A percentile compares a stretch with the other conserved stretches of the same genome.
Evolutionary conservation across 2,329 filamentous ascomycete species (phyloP).

Genomic region (Chrysosporium queenslandicum): DNA sequence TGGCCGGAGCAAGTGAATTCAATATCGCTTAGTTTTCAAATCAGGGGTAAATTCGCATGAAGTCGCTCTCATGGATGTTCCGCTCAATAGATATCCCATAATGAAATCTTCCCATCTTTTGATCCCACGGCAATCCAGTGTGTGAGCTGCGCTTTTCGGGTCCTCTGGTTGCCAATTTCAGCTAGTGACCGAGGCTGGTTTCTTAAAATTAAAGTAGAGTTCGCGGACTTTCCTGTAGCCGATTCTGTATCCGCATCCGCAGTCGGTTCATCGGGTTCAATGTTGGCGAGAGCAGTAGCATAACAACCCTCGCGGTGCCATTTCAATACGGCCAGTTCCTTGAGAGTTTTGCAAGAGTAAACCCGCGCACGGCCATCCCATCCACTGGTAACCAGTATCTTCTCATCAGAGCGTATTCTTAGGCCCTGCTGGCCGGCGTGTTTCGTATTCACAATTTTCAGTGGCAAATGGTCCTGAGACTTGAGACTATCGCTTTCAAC

Average conservation of each 20-base stretch:
- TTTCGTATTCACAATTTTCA: constrained; percentile 62
- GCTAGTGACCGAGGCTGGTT: constrained; percentile 24
- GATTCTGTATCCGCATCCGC: constrained; percentile 1
- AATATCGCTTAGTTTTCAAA: constrained; percentile 42
- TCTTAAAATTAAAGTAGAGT: constrained; percentile 7
- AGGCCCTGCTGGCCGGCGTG: constrained; percentile 85
- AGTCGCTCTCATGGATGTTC: constrained; percentile 17
- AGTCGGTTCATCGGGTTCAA: constrained; percentile 20
- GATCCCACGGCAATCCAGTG: constrained; percentile 88
- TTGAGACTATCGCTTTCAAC: constrained; percentile 10
- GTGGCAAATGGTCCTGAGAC: constrained; percentile 33
- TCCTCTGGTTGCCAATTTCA: constrained; percentile 54
- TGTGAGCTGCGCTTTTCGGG: constrained; percentile 54
- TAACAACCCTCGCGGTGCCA: constrained; percentile 91
- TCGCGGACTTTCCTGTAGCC: neutral
- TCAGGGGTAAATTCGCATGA: neutral
- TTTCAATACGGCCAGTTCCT: constrained; percentile 81
- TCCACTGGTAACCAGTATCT: constrained; percentile 78
- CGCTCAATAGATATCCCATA: constrained; percentile 82
- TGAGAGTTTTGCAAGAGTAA: constrained; percentile 70
- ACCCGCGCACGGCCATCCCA: constrained; percentile 80
- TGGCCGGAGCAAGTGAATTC: constrained; percentile 47
- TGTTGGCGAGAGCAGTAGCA: constrained; percentile 58
- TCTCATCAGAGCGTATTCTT: constrained; percentile 64
- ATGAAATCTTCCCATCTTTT: constrained; percentile 88